Evolutionary conservation across 768 basidiomycete species (phyloP), one percentile per base, ranked within the genome.

Genomic region (Boletus reticuloceps): DNA sequence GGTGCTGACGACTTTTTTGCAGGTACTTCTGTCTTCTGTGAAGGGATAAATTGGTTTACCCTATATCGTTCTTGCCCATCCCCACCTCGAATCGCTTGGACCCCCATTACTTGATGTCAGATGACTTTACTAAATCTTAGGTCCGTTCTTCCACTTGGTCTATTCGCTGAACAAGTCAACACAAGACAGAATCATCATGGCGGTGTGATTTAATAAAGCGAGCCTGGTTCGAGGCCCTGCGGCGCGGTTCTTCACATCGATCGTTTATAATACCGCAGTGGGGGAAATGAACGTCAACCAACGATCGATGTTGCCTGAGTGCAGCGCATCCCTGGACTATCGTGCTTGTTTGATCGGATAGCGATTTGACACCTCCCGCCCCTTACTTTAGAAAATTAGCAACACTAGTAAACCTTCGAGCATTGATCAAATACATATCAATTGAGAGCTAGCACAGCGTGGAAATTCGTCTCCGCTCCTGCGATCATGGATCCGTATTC

Each of bases 401-500:
- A 14, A 37, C 27, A 9, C 36, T 37, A 37, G 22, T 37, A 37
- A 6, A 37, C 1, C 34, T 14, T 36, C 22, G n/a, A 52, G 6
- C 32, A n/a, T 12, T 17, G 1, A 53, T 32, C 36, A 29, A 41
- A 19, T 13, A 34, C 13, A 12, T 34, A 34, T 34, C 34, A 34
- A 36, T 36, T 14, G 34, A 36, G 22, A 25, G 22, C 22, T 5
- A 34, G 32, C 9, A 22, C 11, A 13, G 31, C 31, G 58, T 48
- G 53, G 51, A 53, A 55, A 40, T 46, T 54, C 36, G 31, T 48
- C 29, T 29, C 29, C 22, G 10, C 19, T 25, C 27, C n/a, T 36
- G 14, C 39, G 34, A 44, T 34, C 1, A 65, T 67, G 66, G 59
- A 62, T 45, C 46, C 55, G 10, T 51, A 20, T 17, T 50, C 55